phyloP scores from a whole-genome alignment of 108 stramenopile genomes.

The Pseudonitzschia multiseries region DNA sequence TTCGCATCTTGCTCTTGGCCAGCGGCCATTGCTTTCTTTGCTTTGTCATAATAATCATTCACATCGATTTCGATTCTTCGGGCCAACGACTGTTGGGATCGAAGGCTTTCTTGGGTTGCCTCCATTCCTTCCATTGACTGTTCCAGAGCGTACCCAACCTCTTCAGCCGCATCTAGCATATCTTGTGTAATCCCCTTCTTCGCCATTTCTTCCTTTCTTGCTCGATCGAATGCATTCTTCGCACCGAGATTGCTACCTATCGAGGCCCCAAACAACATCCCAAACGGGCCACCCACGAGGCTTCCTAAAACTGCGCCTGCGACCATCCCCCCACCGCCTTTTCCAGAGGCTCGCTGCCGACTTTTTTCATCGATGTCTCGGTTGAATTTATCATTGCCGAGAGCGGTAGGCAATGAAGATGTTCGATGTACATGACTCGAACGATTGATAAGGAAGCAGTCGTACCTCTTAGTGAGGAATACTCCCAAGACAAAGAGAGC shows the following conservation, averaged over 20 bases:
- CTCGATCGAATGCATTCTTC: constrained; percentile 53
- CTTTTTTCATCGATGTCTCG: constrained; percentile 34
- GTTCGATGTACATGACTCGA: neutral
- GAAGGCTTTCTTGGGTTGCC: constrained; percentile 61
- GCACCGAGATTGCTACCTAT: constrained; percentile 66
- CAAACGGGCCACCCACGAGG: constrained; percentile 75
- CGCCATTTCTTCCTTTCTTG: constrained; percentile 74
- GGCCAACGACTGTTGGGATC: constrained; percentile 69
- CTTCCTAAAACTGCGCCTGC: constrained; percentile 82
- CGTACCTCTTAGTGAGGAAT: neutral
- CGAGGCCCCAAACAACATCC: constrained; percentile 76
- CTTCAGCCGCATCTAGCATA: constrained; percentile 74
- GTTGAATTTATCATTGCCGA: constrained; percentile 30
- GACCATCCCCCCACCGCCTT: constrained; percentile 48
- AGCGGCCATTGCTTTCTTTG: constrained; percentile 54
- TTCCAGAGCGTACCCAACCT: constrained; percentile 63
- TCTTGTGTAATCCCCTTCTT: constrained; percentile 68
- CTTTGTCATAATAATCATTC: constrained; percentile 62
- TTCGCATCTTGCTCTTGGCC: constrained; percentile 68
- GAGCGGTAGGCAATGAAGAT: neutral
- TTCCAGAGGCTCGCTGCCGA: constrained; percentile 25
- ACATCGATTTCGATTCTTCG: constrained; percentile 52
- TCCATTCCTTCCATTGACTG: constrained; percentile 61
- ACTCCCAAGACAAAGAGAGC: neutral
- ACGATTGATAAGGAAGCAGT: neutral